Conservation (phyloP, 306 rosid species). For the Glycine soja region DNA sequence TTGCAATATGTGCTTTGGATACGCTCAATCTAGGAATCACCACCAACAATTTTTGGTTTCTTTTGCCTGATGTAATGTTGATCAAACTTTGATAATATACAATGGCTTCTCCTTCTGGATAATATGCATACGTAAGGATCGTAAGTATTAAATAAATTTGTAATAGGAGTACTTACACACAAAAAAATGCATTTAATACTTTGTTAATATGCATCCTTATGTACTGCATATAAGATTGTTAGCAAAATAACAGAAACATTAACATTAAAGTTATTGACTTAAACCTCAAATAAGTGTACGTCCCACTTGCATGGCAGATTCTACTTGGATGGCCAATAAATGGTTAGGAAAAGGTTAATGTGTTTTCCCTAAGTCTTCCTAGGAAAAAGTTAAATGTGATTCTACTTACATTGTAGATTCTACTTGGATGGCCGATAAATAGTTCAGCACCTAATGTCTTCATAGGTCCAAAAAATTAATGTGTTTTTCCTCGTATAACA, state of each 20-base stretch:
- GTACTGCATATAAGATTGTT: background rate
- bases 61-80: conserved; percentile 15
- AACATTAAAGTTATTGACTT: conserved; percentile 57
- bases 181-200: background rate
- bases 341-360: conserved; percentile 17
- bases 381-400: conserved; percentile 5
- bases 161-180: background rate
- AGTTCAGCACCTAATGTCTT: conserved; percentile 54
- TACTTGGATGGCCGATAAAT: background rate
- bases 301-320: conserved; percentile 43
- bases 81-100: background rate
- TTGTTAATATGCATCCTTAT: background rate
- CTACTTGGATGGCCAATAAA: conserved; percentile 29
- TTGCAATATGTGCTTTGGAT: conserved; percentile 29
- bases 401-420: conserved; percentile 1
- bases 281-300: conserved; percentile 3
- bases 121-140: background rate
- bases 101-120: background rate
- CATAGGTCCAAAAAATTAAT: conserved; percentile 48
- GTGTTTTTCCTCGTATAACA: conserved; percentile 50
- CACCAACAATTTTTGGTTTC: background rate
- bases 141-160: background rate
- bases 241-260: conserved; percentile 27
- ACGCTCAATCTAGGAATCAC: background rate
- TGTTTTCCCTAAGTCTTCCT: background rate